These are phyloP conservation scores for Tolypocladium sp. DNA, from an alignment of 2,329 filamentous ascomycete genomes.

Conservation along the genomic window DNA sequence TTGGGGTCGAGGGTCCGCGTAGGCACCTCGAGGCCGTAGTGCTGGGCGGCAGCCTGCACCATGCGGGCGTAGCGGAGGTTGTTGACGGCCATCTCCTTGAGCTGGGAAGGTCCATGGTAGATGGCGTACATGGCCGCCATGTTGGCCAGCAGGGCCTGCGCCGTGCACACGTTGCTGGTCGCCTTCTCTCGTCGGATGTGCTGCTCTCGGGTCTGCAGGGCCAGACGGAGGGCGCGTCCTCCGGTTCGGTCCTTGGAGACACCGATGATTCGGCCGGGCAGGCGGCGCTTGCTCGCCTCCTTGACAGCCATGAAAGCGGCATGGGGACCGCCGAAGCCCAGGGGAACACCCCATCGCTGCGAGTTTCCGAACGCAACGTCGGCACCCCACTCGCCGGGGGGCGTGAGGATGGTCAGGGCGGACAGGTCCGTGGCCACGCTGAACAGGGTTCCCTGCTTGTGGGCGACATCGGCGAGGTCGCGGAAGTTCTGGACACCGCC, in stretches of 20 bases:
- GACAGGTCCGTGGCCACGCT: slow-evolving; percentile 85
- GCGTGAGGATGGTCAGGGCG: slow-evolving; percentile 76
- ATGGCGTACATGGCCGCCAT: slow-evolving; percentile 94
- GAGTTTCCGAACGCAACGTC: slow-evolving; percentile 92
- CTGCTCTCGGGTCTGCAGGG: slow-evolving; percentile 88
- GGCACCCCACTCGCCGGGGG: slow-evolving; percentile 88
- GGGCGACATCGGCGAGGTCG: slow-evolving; percentile 64
- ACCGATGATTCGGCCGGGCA: slow-evolving; percentile 83
- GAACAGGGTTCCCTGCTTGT: slow-evolving; percentile 69
- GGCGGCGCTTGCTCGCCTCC: slow-evolving; percentile 89
- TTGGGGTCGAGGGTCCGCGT: slow-evolving; percentile 46
- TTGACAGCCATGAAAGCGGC: slow-evolving; percentile 91
- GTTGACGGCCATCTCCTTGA: slow-evolving; percentile 75
- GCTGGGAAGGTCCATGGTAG: slow-evolving; percentile 79
- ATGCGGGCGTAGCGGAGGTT: slow-evolving; percentile 63
- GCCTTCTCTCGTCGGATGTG: slow-evolving; percentile 95
- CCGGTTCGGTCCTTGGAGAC: slow-evolving; percentile 86
- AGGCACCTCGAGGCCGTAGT: slow-evolving; percentile 55
- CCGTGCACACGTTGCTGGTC: slow-evolving; percentile 95
- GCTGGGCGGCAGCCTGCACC: slow-evolving; percentile 54
- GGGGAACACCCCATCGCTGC: slow-evolving; percentile 83
- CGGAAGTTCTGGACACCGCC: slow-evolving; percentile 72
- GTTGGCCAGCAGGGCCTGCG: slow-evolving; percentile 86
- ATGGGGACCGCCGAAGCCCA: slow-evolving; percentile 91
- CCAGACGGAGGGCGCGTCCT: slow-evolving; percentile 69